These are phyloP conservation scores for Cryptosporidium ubiquitum DNA, from an alignment of 169 alveolate species.

Conservation along the genomic window DNA sequence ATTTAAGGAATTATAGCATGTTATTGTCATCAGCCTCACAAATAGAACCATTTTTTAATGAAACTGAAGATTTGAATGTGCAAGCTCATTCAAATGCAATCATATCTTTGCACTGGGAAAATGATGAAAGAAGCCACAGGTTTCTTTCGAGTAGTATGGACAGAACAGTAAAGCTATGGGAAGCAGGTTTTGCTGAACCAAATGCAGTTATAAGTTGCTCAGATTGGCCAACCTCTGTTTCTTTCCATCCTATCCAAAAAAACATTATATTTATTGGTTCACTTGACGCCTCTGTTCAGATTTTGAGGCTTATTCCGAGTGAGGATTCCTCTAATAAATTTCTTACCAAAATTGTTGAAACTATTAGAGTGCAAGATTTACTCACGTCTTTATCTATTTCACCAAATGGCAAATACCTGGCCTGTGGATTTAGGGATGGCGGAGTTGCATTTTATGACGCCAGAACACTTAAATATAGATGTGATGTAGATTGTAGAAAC, in stretches of 20 bases:
- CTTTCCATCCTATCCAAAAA: slow-evolving; percentile 60
- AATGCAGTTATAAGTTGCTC: slow-evolving; percentile 44
- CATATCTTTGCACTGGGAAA: slow-evolving; percentile 64
- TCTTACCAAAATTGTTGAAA: slow-evolving; percentile 32
- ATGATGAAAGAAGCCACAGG: slow-evolving; percentile 30
- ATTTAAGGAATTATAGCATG: not conserved
- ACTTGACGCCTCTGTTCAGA: slow-evolving; percentile 66
- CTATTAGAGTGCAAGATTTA: slow-evolving; percentile 62
- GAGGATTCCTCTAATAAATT: not conserved
- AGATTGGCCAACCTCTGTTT: slow-evolving; percentile 70
- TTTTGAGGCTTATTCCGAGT: slow-evolving; percentile 10
- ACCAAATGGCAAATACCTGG: slow-evolving; percentile 68
- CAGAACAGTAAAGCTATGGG: slow-evolving; percentile 69
- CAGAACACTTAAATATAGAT: slow-evolving; percentile 66
- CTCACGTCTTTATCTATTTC: slow-evolving; percentile 51
- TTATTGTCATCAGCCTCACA: not conserved
- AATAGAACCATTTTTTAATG: slow-evolving; percentile 51
- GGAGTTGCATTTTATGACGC: slow-evolving; percentile 73
- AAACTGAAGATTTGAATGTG: slow-evolving; percentile 24
- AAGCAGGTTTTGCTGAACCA: slow-evolving; percentile 45
- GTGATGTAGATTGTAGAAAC: slow-evolving; percentile 71
- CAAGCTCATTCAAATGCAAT: slow-evolving; percentile 61
- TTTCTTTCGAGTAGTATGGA: slow-evolving; percentile 70
- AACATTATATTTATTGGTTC: slow-evolving; percentile 61
- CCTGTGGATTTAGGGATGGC: slow-evolving; percentile 71